These are phyloP conservation scores for Claviceps cyperi DNA, from an alignment of 2,329 filamentous ascomycete genomes.

Conservation along the genomic window DNA sequence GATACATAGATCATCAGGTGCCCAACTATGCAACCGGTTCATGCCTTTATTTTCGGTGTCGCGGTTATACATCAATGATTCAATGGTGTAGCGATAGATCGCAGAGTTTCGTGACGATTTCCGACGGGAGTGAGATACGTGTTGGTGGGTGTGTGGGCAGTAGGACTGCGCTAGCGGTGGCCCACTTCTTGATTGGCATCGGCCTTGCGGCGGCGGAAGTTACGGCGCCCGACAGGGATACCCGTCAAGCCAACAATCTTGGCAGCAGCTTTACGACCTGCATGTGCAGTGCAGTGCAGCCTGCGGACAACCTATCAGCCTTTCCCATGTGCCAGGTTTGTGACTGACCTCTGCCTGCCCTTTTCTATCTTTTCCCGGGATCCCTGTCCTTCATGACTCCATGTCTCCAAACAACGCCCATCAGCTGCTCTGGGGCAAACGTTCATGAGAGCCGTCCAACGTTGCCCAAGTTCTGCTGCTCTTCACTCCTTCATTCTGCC, in stretches of 20 bases:
- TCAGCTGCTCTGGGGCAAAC: neutral
- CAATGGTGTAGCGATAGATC: too few relatives aligned
- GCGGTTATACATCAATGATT: too few relatives aligned
- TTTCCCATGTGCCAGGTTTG: neutral
- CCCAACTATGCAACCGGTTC: too few relatives aligned
- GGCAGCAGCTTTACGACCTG: constrained; percentile 3
- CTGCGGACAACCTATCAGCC: neutral
- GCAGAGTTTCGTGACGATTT: too few relatives aligned
- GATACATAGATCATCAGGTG: too few relatives aligned
- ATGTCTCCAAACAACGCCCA: neutral
- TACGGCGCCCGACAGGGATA: too few relatives aligned
- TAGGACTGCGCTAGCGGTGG: too few relatives aligned
- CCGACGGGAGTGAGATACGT: too few relatives aligned
- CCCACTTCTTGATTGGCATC: too few relatives aligned
- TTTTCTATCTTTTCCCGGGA: neutral
- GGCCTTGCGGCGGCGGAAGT: too few relatives aligned
- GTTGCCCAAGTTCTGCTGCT: neutral
- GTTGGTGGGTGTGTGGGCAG: too few relatives aligned
- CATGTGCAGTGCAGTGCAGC: neutral
- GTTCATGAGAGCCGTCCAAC: neutral
- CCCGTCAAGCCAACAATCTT: neutral
- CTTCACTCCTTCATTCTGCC: neutral
- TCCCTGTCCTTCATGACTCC: neutral
- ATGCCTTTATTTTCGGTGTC: too few relatives aligned
- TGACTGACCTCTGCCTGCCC: neutral